Base-by-base conservation (phyloP, 179 eudicot species). In the Sideroxylon spinosum region DNA sequence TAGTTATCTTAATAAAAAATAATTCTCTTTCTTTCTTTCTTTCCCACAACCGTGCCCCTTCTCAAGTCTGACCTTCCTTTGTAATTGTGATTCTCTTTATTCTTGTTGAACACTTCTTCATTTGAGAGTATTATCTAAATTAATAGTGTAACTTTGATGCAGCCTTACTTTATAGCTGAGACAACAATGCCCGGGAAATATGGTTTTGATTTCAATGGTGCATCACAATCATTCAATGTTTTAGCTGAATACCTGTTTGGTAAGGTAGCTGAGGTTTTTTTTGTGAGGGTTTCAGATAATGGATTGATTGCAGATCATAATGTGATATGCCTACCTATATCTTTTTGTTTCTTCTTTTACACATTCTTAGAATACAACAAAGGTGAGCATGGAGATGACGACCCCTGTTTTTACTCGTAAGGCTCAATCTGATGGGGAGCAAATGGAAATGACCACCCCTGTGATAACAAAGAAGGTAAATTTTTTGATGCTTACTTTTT, bases 371-470 rank as follows among this genome's bases (percentile, higher is more conserved):
- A 95, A 95, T 79, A 82, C 87, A 20, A 73, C 80, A 32, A 87
- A 89, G 79, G 91, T 92, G 86, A 88, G 82, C 78, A 95, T 95
- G 99, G 98, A 92, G 84, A 95, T 95, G 99, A 95, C 98, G 6
- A 95, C 97, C 50, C 99, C 99, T 85, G 99, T 95, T 77, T 83
- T 87, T 62, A 93, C 99, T 74, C 90, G 90, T 64, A 85, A 79
- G 84, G 49, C 86, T 9, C 75, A 73, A 68, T 87, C 97, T 67
- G 86, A 85, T 62, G 98, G 98, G 48, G 90, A 90, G 87, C 90
- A 74, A 84, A 91, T 95, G 98, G 96, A 91, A 73, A 95, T 95
- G 99, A 93, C 99, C 76, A 93, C 94, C 53, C 99, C 97, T 76
- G 99, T 95, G 56, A 86, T 92, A 73, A 92, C 98, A 25, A 88